phyloP scores from a whole-genome alignment of 306 rosid species.

The Pachyrhizus erosus region DNA sequence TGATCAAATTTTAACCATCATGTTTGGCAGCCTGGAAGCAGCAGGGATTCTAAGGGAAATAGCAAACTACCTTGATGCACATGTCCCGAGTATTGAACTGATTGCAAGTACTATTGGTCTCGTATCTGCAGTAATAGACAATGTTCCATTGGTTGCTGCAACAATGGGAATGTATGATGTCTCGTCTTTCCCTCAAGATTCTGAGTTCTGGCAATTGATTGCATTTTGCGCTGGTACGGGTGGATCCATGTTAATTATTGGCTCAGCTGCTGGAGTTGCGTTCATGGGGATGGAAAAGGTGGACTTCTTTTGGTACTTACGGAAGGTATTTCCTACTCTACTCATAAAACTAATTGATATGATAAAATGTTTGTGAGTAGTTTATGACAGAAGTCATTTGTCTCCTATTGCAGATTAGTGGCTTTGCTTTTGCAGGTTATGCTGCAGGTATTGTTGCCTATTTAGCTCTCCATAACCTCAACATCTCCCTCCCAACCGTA shows the following conservation, averaged over 20 bases:
- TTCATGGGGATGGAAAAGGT: slow-evolving; percentile 99
- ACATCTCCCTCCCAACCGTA: slow-evolving; percentile 69
- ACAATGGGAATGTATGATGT: slow-evolving; percentile 95
- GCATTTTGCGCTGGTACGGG: slow-evolving; percentile 97
- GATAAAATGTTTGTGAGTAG: neutral
- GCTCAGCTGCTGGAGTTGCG: slow-evolving; percentile 98
- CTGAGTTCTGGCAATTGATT: slow-evolving; percentile 92
- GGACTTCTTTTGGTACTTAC: slow-evolving; percentile 93
- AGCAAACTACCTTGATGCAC: slow-evolving; percentile 86
- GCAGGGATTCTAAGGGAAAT: slow-evolving; percentile 89
- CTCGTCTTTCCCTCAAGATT: slow-evolving; percentile 81
- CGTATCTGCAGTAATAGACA: slow-evolving; percentile 88
- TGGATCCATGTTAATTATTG: slow-evolving; percentile 93
- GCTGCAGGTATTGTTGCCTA: slow-evolving; percentile 88
- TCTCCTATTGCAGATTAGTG: slow-evolving; percentile 76
- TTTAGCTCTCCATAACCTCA: slow-evolving; percentile 69
- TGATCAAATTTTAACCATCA: slow-evolving; percentile 16
- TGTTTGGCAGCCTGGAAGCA: slow-evolving; percentile 76
- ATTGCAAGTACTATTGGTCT: slow-evolving; percentile 84
- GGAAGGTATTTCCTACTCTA: slow-evolving; percentile 63
- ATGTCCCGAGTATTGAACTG: slow-evolving; percentile 68
- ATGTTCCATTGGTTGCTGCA: slow-evolving; percentile 94
- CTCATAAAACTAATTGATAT: neutral
- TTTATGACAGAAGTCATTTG: slow-evolving; percentile 3
- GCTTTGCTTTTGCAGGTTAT: slow-evolving; percentile 94